These are phyloP conservation scores for Pontederia crassipes DNA, from an alignment of 176 grass and related monocot genomes.

Conservation along the genomic window DNA sequence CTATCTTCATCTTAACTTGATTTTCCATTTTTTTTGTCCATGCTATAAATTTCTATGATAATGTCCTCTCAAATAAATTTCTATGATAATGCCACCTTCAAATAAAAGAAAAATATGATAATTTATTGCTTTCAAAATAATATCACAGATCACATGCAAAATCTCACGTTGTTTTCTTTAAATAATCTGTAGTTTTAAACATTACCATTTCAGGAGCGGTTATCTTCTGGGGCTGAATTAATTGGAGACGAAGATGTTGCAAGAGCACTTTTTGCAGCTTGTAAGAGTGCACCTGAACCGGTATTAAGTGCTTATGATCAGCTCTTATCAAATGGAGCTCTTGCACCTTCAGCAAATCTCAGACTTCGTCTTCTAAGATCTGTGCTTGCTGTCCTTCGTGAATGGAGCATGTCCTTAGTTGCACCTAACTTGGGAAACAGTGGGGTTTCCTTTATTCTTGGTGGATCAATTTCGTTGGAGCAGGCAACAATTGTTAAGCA, in stretches of 20 bases:
- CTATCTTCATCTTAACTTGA: neutral
- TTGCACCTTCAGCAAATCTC: conserved; percentile 65
- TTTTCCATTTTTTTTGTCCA: neutral
- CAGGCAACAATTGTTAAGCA: conserved; percentile 42
- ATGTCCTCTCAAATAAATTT: neutral
- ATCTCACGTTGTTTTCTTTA: neutral
- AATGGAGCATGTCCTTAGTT: conserved; percentile 66
- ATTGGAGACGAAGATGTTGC: conserved; percentile 85
- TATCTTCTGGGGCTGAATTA: conserved; percentile 73
- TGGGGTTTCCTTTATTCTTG: conserved; percentile 50
- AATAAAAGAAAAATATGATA: too few species aligned
- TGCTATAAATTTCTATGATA: conserved; percentile 8
- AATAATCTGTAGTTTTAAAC: neutral
- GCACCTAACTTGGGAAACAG: conserved; percentile 50
- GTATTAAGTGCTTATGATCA: conserved; percentile 81
- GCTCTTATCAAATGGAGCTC: conserved; percentile 68
- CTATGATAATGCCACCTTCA: too few species aligned
- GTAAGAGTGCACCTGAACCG: conserved; percentile 59
- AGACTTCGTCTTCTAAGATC: conserved; percentile 84
- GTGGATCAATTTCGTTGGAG: conserved; percentile 52
- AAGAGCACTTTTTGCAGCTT: conserved; percentile 71
- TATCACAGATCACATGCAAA: neutral
- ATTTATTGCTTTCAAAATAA: neutral
- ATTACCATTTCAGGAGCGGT: conserved; percentile 41
- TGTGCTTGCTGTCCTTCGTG: conserved; percentile 59